These are phyloP conservation scores for Centrapalus pauciflorus DNA, from an alignment of 129 eudicot genomes.

Conservation along the genomic window DNA sequence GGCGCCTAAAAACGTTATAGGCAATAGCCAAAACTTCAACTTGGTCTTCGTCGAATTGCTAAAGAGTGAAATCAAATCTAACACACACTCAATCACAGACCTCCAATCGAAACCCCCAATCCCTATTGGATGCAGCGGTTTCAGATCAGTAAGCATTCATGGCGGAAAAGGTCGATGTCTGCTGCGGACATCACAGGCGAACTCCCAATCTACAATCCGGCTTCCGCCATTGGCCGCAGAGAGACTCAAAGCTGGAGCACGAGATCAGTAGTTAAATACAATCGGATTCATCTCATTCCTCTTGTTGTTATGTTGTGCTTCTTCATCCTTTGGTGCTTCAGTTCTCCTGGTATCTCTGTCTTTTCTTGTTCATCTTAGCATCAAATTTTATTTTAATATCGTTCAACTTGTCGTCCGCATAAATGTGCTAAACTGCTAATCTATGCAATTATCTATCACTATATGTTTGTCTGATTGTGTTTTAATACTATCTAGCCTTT, in stretches of 20 bases:
- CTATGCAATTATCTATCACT: not conserved
- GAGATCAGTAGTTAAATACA: constrained; percentile 4
- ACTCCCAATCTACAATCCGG: constrained; percentile 28
- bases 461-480: not conserved
- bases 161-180: constrained; percentile 32
- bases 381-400: not conserved
- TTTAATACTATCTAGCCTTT: not conserved
- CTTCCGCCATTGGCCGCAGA: constrained; percentile 22
- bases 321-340: constrained; percentile 35
- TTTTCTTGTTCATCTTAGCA: not conserved
- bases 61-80: constrained; percentile 2
- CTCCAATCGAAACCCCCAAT: constrained; percentile 11
- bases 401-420: not conserved
- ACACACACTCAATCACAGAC: constrained; percentile 6
- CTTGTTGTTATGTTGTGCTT: constrained; percentile 25
- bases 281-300: constrained; percentile 30
- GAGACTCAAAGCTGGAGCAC: constrained; percentile 19
- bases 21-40: not conserved
- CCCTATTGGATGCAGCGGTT: constrained; percentile 15
- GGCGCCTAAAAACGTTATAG: constrained; percentile 24
- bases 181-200: constrained; percentile 28
- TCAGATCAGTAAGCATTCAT: constrained; percentile 22
- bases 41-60: not conserved
- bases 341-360: constrained; percentile 17
- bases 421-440: not conserved